phyloP scores from a whole-genome alignment of 306 rosid genomes.

The Hippophae rhamnoides region DNA sequence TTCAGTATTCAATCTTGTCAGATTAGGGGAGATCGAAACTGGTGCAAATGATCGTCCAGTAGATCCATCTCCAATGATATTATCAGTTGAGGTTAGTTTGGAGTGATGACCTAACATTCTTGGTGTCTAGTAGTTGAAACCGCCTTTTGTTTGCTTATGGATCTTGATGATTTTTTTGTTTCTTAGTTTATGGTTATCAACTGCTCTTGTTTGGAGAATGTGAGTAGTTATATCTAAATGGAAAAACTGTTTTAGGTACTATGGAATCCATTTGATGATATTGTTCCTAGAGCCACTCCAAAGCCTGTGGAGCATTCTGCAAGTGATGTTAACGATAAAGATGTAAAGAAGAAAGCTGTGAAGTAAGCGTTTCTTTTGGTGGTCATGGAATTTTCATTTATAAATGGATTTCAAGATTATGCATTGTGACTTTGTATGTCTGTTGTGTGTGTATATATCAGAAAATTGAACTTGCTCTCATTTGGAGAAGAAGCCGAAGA shows the following conservation, averaged over 20 bases:
- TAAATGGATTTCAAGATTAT: conserved; percentile 9
- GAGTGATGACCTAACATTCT: neutral
- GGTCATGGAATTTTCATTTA: conserved; percentile 5
- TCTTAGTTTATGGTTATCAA: neutral
- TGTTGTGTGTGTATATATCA: conserved; percentile 21
- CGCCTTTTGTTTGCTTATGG: neutral
- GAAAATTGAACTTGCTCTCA: conserved; percentile 80
- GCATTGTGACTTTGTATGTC: neutral
- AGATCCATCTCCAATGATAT: conserved; percentile 69
- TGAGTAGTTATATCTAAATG: conserved; percentile 14
- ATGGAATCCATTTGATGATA: conserved; percentile 93
- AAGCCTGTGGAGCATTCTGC: conserved; percentile 26
- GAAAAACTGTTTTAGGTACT: conserved; percentile 43
- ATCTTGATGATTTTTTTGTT: neutral
- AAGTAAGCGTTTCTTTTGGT: conserved; percentile 39
- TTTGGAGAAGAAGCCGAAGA: conserved; percentile 97
- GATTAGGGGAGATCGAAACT: conserved; percentile 76
- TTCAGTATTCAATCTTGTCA: conserved; percentile 71
- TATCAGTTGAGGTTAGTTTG: conserved; percentile 72
- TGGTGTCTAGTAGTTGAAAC: neutral
- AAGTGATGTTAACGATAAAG: conserved; percentile 43
- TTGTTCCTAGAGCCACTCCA: conserved; percentile 55
- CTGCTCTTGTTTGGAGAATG: conserved; percentile 10
- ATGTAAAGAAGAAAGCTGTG: conserved; percentile 59
- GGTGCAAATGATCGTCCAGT: conserved; percentile 74